Conservation (phyloP, 73 alveolate genomes). For the Paramecium biaurelia region DNA sequence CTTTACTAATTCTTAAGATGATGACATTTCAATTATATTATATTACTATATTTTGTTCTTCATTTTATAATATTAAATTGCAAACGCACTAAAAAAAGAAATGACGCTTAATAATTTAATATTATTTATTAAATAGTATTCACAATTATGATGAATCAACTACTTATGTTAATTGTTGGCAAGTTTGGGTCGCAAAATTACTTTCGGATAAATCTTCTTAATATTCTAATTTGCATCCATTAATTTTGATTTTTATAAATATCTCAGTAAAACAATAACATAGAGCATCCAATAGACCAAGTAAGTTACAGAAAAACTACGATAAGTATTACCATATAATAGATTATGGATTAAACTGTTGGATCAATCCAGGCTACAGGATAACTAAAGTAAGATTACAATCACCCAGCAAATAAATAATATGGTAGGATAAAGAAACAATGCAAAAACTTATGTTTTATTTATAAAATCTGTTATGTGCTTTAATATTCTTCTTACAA, state of each 20-base stretch:
- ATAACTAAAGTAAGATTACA: background rate
- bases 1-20: background rate
- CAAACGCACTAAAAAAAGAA: background rate
- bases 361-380: background rate
- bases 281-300: constrained; percentile 13
- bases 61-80: background rate
- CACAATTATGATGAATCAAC: background rate
- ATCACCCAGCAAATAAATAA: constrained; percentile 32
- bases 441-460: background rate
- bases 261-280: constrained; percentile 33
- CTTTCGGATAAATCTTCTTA: background rate
- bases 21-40: background rate
- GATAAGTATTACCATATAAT: background rate
- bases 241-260: background rate
- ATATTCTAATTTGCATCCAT: background rate
- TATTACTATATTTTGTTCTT: background rate
- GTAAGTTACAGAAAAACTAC: background rate
- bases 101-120: background rate
- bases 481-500: background rate
- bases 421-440: constrained; percentile 3
- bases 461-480: background rate
- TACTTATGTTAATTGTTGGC: background rate
- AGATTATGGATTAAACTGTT: background rate
- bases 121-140: background rate
- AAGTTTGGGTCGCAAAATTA: background rate